A percentile compares a stretch with the other conserved stretches of the same genome.
Evolutionary conservation across 495 filamentous ascomycete species (phyloP).

Genomic region (Evansstolkia leycettana): DNA sequence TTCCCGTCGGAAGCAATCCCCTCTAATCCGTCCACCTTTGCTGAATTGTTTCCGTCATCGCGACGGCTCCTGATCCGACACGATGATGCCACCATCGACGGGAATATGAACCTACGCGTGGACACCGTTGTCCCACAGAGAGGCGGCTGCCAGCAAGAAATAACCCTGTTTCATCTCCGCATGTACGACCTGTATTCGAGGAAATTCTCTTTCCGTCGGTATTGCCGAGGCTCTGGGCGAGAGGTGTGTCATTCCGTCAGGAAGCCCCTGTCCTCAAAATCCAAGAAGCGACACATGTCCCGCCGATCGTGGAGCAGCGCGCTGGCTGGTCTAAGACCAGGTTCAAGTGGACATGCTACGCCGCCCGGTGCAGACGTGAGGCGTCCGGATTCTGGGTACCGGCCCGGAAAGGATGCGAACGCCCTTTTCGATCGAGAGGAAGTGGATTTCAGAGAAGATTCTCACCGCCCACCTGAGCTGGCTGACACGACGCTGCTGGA

Average conservation of each 20-base stretch:
- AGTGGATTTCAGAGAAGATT: constrained; percentile 8
- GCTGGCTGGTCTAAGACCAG: constrained; percentile 53
- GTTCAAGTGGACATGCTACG: constrained; percentile 26
- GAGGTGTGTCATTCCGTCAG: constrained; percentile 82
- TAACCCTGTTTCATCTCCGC: constrained; percentile 87
- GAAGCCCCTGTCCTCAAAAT: constrained; percentile 46
- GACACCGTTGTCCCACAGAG: constrained; percentile 56
- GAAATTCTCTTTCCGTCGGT: constrained; percentile 83
- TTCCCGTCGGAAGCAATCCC: constrained; percentile 52
- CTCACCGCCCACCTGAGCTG: constrained; percentile 28
- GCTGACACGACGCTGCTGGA: constrained; percentile 74
- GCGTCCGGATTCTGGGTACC: constrained; percentile 50
- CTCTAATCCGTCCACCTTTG: constrained; percentile 75
- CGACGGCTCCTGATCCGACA: constrained; percentile 74
- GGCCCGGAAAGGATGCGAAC: constrained; percentile 39
- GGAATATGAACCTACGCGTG: constrained; percentile 93
- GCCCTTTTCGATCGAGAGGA: constrained; percentile 17
- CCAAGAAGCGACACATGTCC: constrained; percentile 39
- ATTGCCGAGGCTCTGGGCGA: constrained; percentile 84
- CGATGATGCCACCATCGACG: constrained; percentile 82
- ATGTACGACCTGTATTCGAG: constrained; percentile 86
- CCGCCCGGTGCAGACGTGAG: constrained; percentile 10
- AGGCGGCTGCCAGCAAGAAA: constrained; percentile 45
- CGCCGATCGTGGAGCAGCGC: constrained; percentile 67
- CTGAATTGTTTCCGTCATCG: constrained; percentile 73